Evolutionary conservation across 179 eudicot genomes (phyloP), one percentile per base, ranked within the genome.

Genomic region (Beta corolliflora): DNA sequence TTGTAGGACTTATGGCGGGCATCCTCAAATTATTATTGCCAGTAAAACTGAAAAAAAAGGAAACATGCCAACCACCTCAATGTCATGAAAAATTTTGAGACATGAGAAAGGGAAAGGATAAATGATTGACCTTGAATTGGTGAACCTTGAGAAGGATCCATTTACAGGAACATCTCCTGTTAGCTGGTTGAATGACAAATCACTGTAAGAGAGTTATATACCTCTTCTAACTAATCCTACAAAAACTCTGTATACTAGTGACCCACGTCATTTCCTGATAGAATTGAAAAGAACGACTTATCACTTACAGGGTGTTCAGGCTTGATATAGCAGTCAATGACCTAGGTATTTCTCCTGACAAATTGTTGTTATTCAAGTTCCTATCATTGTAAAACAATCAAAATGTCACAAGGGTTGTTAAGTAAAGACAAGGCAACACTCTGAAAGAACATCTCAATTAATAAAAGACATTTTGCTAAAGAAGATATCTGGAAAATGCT

Each of bases 61-160:
- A 79, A 80, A 69, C 9, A 48, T 48, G 52, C 9, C 9, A 48
- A 48, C 61, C 59, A 67, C 14, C 64, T 65, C 61, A 68, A 63
- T 50, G 25, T 23, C 50, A 44, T 46, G 16, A 16, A 54, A 15
- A 29, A 21, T 6, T 61, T 23, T 64, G 41, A 29, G 7, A 79
- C 76, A 53, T 70, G 64, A 77, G 41, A 58, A 25, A 73, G 45
- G 12, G 45, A 25, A 50, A 50, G 63, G 25, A 73, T 76, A 70
- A 58, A 74, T 71, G 15, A 9, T 9, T 9, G 68, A 92, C 98
- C 98, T 93, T 87, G 91, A 86, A 77, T 91, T 90, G 67, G 96
- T 93, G 76, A 94, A 92, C 77, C 88, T 89, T 48, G 89, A 77
- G 83, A 94, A 94, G 80, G 98, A 94, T n/a, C 98, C 98, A 85